Percentiles rank a stretch among this genome's conserved stretches.
Evolutionary conservation across 2,329 filamentous ascomycete genomes (phyloP).

Genomic region (Colletotrichum costaricense): DNA sequence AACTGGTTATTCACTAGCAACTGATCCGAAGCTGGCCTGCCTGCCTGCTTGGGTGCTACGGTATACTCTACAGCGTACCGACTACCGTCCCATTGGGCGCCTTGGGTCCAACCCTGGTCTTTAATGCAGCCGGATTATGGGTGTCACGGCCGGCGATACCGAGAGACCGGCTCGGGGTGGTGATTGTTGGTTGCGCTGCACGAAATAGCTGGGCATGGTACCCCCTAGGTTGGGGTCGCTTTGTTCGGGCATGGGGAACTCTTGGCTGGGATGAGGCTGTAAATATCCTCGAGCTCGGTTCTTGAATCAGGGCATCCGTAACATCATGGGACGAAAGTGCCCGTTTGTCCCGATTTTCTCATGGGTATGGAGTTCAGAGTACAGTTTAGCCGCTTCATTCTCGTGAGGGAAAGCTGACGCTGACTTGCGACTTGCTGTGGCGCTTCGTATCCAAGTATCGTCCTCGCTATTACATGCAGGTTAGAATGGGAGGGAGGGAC

Average conservation of each 20-base stretch:
- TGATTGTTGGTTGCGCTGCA: conserved; percentile 2
- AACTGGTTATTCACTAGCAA: background rate
- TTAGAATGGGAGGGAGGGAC: background rate
- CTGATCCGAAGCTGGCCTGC: background rate
- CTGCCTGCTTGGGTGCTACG: background rate
- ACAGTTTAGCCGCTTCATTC: background rate
- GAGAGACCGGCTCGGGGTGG: conserved; percentile 17
- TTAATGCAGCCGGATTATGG: conserved; percentile 12
- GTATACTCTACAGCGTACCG: background rate
- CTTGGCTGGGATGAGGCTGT: background rate
- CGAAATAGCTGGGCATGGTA: conserved; percentile 5
- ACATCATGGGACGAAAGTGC: background rate
- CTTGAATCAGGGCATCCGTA: background rate
- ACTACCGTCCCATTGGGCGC: conserved; percentile 1
- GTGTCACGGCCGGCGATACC: conserved; percentile 18
- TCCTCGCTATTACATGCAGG: background rate
- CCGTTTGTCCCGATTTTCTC: background rate
- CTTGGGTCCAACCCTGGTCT: background rate
- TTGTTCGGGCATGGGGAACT: background rate
- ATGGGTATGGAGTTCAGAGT: background rate
- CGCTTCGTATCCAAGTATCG: conserved; percentile 1
- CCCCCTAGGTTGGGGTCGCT: background rate
- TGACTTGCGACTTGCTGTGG: background rate
- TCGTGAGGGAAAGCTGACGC: background rate
- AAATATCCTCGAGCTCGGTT: background rate